Evolutionary conservation across 176 grass and related monocot genomes (phyloP).

Genomic region (Oryza rufipogon): DNA sequence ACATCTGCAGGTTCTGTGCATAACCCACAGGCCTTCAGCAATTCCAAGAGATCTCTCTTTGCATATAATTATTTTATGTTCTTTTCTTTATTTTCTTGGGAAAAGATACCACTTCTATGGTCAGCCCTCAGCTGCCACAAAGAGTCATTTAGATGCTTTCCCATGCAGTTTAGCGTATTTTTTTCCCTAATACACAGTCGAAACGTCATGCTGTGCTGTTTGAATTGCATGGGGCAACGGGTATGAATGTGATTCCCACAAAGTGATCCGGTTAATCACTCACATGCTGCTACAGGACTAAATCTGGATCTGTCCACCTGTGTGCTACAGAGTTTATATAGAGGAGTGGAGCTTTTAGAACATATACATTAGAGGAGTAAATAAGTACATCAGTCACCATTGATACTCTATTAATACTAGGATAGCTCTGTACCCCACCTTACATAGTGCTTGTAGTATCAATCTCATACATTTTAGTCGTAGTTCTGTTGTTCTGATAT

Average conservation of each 20-base stretch:
- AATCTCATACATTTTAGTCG: conserved; percentile 22
- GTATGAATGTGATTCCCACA: conserved; percentile 19
- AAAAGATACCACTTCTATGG: background rate
- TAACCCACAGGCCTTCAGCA: conserved; percentile 27
- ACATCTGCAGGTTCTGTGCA: conserved; percentile 26
- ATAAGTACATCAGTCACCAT: background rate
- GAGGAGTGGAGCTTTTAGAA: conserved; percentile 6
- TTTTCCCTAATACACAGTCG: conserved; percentile 1
- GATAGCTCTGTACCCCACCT: conserved; percentile 18
- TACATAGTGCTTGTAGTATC: background rate
- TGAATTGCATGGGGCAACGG: conserved; percentile 25
- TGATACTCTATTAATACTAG: conserved; percentile 8
- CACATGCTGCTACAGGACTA: conserved; percentile 29
- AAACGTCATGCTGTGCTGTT: conserved; percentile 8
- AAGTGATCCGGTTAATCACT: conserved; percentile 32
- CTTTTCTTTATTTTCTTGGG: conserved; percentile 1
- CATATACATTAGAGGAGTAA: background rate
- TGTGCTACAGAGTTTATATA: conserved; percentile 11
- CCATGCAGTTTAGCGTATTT: background rate
- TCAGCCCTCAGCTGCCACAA: background rate
- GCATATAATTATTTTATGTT: conserved; percentile 14
- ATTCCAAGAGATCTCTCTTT: conserved; percentile 36
- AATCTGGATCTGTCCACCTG: conserved; percentile 34
- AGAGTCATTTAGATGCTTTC: conserved; percentile 1
- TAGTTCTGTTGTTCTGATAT: background rate